phyloP scores from a whole-genome alignment of 495 filamentous ascomycete species.

The Tuber indicum region DNA sequence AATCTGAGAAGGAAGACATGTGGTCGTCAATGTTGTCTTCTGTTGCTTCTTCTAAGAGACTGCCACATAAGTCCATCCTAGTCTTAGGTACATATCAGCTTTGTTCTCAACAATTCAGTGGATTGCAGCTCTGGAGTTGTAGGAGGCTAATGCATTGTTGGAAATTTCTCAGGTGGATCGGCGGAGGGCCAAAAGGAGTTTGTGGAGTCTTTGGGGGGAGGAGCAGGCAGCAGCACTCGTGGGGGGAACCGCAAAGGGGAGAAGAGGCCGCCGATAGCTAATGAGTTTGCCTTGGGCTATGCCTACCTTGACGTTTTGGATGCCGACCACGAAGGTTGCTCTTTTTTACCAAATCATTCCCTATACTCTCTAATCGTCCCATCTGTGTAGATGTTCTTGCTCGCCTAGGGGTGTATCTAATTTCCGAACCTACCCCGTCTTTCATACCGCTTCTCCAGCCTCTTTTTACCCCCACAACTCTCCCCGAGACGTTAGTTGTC shows the following conservation, averaged over 20 bases:
- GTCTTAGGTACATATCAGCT: conserved; percentile 60
- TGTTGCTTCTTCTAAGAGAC: conserved; percentile 79
- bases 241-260: conserved; percentile 50
- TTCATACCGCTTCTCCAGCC: conserved; percentile 80
- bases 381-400: conserved; percentile 67
- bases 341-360: conserved; percentile 1
- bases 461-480: conserved; percentile 74
- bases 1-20: conserved; percentile 76
- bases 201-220: conserved; percentile 64
- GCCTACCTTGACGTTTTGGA: conserved; percentile 93
- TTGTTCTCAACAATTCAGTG: conserved; percentile 14
- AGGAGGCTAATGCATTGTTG: conserved; percentile 17
- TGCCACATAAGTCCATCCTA: conserved; percentile 87
- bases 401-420: conserved; percentile 82
- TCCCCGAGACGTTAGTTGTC: conserved; percentile 80
- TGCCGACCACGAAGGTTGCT: conserved; percentile 80
- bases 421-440: conserved; percentile 70
- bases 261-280: conserved; percentile 71
- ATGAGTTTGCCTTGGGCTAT: conserved; percentile 88
- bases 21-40: conserved; percentile 91
- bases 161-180: conserved; percentile 62
- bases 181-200: conserved; percentile 84
- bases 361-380: conserved; percentile 10
- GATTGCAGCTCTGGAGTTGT: conserved; percentile 20
- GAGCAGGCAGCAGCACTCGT: conserved; percentile 45